Evolutionary conservation across 1,139 yeast genomes (phyloP).

Genomic region (Geotrichum aggregatum): DNA sequence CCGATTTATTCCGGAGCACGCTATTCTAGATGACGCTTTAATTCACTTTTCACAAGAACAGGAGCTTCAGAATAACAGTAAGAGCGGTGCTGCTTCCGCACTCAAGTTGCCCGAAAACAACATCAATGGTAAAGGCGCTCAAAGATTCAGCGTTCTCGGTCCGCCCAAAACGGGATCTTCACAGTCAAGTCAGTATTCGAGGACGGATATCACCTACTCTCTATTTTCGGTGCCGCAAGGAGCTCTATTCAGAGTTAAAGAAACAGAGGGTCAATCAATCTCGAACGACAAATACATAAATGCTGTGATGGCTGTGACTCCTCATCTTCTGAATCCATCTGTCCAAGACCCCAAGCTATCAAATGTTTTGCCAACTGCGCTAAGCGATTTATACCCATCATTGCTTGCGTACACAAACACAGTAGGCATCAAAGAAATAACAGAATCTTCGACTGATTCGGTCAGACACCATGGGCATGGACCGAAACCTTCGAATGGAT

Average conservation of each 20-base stretch:
- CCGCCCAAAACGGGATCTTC: conserved; percentile 13
- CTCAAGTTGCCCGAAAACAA: conserved; percentile 11
- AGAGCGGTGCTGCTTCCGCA: not conserved
- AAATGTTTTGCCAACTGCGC: too few relatives aligned
- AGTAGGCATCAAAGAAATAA: too few relatives aligned
- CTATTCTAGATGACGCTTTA: conserved; percentile 28
- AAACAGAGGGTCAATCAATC: conserved; percentile 17
- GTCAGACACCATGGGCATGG: not conserved
- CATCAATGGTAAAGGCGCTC: conserved; percentile 10
- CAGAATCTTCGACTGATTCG: not conserved
- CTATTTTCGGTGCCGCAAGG: conserved; percentile 23
- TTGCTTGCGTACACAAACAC: too few relatives aligned
- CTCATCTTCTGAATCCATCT: too few relatives aligned
- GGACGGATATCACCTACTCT: conserved; percentile 15
- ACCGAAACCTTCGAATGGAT: not conserved
- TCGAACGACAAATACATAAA: conserved; percentile 11
- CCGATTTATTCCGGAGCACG: conserved; percentile 24
- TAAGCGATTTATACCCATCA: too few relatives aligned
- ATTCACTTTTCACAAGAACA: conserved; percentile 17
- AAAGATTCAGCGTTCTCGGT: conserved; percentile 19
- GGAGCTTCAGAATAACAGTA: conserved; percentile 1
- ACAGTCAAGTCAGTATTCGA: not conserved
- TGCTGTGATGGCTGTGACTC: too few relatives aligned
- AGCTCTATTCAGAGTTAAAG: conserved; percentile 17
- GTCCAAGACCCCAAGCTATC: too few relatives aligned